These are phyloP conservation scores for Biscogniauxia marginata DNA, from an alignment of 2,329 filamentous ascomycete species.

Conservation along the genomic window DNA sequence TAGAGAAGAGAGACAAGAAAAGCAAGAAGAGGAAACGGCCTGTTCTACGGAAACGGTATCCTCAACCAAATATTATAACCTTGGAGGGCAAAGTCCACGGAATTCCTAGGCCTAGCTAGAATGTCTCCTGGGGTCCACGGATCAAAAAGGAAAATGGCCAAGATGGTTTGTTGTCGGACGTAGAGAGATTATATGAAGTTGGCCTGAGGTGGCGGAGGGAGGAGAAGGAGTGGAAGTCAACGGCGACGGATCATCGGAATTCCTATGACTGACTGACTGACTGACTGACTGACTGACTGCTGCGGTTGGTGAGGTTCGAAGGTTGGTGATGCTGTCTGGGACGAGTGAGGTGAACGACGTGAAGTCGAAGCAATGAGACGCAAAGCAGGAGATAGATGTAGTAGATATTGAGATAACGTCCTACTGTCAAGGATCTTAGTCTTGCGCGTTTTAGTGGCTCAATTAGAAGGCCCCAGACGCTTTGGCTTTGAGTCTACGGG, in stretches of 20 bases:
- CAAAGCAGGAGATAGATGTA: constrained; percentile 28
- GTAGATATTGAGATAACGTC: constrained; percentile 31
- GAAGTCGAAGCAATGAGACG: constrained; percentile 23
- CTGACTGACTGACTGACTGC: too few relatives aligned
- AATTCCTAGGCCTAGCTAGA: constrained; percentile 23
- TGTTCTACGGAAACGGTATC: constrained; percentile 29
- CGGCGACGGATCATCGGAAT: constrained; percentile 18
- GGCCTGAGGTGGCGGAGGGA: constrained; percentile 10
- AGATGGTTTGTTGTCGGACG: constrained; percentile 10
- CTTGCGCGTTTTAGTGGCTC: constrained; percentile 35
- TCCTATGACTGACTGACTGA: constrained; percentile 6
- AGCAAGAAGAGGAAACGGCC: constrained; percentile 33
- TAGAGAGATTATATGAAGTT: constrained; percentile 20
- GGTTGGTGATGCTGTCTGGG: constrained; percentile 15
- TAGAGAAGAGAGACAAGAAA: constrained; percentile 24
- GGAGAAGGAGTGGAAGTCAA: constrained; percentile 9
- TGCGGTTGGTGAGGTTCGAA: constrained; percentile 7
- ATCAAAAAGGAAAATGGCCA: constrained; percentile 47
- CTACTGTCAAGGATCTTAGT: constrained; percentile 25
- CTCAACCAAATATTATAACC: constrained; percentile 28
- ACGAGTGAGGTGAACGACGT: constrained; percentile 21
- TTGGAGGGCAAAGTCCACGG: constrained; percentile 24
- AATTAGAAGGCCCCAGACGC: constrained; percentile 25
- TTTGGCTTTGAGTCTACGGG: constrained; percentile 25
- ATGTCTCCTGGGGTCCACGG: constrained; percentile 38